Evolutionary conservation across 1,284 basidiomycete species (phyloP), one percentile per base, ranked within the genome.

Genomic region (Phellinidium pouzarii): DNA sequence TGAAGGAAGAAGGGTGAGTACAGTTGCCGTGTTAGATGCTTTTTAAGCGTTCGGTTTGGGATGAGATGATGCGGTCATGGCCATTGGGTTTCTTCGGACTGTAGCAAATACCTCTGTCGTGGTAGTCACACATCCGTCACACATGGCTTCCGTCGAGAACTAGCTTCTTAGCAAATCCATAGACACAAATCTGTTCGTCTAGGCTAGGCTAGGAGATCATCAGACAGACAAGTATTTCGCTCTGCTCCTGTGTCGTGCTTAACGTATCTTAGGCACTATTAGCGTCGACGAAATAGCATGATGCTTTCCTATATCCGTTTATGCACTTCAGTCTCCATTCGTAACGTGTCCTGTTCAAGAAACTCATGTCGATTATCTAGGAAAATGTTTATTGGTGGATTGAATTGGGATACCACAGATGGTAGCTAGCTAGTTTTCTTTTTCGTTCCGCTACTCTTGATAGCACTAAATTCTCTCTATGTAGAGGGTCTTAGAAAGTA

Each of bases 1-100:
- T 94, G 92, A 94, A 94, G 69, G 94, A 97, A 65, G 94, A 96
- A 89, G 94, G 94, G 94, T 96, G 81, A 93, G 94, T 78, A 57
- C 58, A 56, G 54, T 59, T 53, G 60, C 60, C 62, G 61, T 63
- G 63, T 60, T 56, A 52, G 41, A 46, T 60, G 56, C 53, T 60
- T 60, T 62, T 60, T 56, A 42, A 50, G 50, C 55, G 59, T 58
- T 47, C 54, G 64, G 37, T 44, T 36, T 29, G 44, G 51, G 17
- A 31, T 29, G n/a, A 27, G 27, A 40, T 14, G 38, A 31, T 52
- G 50, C 42, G 36, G n/a, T 34, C 44, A 63, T 46, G 58, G 46
- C 50, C 48, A 19, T 23, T 43, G 26, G 49, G 47, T 25, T 23
- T 22, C 47, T 44, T 37, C 48, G 44, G 55, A 59, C 59, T 57